phyloP scores from a whole-genome alignment of 495 filamentous ascomycete species.

The Tuber microsphaerosporum region DNA sequence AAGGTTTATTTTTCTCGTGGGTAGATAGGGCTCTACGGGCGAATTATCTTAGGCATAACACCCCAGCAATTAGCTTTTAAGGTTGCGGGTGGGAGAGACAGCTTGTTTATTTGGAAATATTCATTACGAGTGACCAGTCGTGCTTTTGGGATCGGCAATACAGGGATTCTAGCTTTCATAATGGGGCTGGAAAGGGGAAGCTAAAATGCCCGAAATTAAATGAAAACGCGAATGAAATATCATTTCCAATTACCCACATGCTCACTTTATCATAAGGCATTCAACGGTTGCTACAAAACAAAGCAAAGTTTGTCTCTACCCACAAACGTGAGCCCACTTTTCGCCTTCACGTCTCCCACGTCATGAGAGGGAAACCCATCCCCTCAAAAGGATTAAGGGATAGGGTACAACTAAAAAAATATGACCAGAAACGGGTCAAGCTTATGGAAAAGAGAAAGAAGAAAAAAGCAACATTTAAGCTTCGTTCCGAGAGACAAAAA shows the following conservation, averaged over 20 bases:
- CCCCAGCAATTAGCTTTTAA: neutral
- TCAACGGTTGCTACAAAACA: neutral
- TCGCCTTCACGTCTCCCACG: neutral
- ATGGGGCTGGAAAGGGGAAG: neutral
- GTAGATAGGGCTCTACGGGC: neutral
- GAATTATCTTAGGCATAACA: neutral
- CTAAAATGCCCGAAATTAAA: neutral
- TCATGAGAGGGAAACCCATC: neutral
- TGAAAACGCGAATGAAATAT: neutral
- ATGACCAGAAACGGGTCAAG: neutral
- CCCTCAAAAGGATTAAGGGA: neutral
- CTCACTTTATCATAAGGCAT: neutral
- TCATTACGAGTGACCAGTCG: neutral
- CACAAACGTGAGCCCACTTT: neutral
- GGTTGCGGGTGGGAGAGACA: neutral
- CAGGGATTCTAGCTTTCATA: neutral
- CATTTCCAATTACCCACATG: neutral
- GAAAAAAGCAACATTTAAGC: constrained; percentile 2
- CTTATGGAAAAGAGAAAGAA: neutral
- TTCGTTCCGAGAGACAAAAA: neutral
- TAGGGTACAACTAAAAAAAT: neutral
- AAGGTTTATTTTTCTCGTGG: neutral
- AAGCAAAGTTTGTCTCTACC: neutral
- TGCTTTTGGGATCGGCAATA: neutral
- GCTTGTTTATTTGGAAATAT: neutral